Percentiles rank a stretch among this genome's conserved stretches.
These are phyloP conservation scores for Fusarium albosuccineum DNA, from an alignment of 2,329 filamentous ascomycete species.

Conservation along the genomic window DNA sequence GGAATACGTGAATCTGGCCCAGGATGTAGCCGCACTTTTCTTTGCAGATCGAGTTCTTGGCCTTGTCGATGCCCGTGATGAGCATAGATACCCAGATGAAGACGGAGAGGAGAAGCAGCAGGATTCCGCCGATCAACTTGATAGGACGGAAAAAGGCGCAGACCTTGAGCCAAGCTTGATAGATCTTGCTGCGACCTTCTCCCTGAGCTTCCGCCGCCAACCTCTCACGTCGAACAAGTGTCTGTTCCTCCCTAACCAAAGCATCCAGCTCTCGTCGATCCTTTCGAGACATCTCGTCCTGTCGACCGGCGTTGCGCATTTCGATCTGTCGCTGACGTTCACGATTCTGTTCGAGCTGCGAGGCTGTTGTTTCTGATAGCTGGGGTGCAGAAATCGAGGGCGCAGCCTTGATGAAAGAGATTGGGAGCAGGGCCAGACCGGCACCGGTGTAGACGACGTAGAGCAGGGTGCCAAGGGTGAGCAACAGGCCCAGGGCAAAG, in stretches of 20 bases:
- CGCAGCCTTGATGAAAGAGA: slow-evolving; percentile 92
- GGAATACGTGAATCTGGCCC: slow-evolving; percentile 88
- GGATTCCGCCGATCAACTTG: slow-evolving; percentile 86
- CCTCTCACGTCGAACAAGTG: slow-evolving; percentile 87
- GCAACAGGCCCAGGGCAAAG: slow-evolving; percentile 89
- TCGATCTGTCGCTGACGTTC: slow-evolving; percentile 94
- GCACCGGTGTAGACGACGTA: slow-evolving; percentile 91
- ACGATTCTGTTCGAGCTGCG: slow-evolving; percentile 86
- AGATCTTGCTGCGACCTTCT: slow-evolving; percentile 79
- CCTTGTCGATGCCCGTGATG: slow-evolving; percentile 95
- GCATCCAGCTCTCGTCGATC: slow-evolving; percentile 90
- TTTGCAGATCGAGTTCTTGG: slow-evolving; percentile 94
- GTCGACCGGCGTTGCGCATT: slow-evolving; percentile 81
- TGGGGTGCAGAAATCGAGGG: slow-evolving; percentile 87
- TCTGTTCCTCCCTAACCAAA: slow-evolving; percentile 90
- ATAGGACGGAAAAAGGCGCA: slow-evolving; percentile 88
- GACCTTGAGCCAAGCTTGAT: slow-evolving; percentile 82
- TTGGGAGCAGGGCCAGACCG: slow-evolving; percentile 88
- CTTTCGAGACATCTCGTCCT: slow-evolving; percentile 82
- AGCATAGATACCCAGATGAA: slow-evolving; percentile 92
- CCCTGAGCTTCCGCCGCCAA: slow-evolving; percentile 86
- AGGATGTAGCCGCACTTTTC: slow-evolving; percentile 92
- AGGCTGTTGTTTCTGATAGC: slow-evolving; percentile 80
- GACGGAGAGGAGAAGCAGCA: slow-evolving; percentile 80
- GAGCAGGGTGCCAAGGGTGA: slow-evolving; percentile 86